phyloP scores from a whole-genome alignment of 1,139 yeast genomes.

The Yarrowia galli region DNA sequence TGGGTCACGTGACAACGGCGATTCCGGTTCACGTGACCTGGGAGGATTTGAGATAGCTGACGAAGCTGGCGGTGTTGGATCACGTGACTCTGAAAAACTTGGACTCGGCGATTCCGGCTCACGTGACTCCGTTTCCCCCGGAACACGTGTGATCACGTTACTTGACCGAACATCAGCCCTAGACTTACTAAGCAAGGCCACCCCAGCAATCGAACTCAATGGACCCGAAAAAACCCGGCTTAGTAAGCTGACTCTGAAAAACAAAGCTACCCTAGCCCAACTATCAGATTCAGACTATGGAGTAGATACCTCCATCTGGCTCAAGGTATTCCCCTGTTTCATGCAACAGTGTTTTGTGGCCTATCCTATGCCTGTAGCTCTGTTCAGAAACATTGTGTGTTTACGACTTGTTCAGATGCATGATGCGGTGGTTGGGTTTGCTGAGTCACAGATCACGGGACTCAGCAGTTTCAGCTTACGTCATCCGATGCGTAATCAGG shows the following conservation, averaged over 20 bases:
- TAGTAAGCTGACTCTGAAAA: slow-evolving; percentile 64
- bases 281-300: slow-evolving; percentile 93
- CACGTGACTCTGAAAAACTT: too few species aligned
- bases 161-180: slow-evolving; percentile 74
- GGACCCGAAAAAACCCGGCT: slow-evolving; percentile 81
- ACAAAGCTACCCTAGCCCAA: slow-evolving; percentile 65
- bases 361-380: slow-evolving; percentile 93
- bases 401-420: slow-evolving; percentile 88
- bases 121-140: too few species aligned
- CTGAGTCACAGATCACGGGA: slow-evolving; percentile 52
- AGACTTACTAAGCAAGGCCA: slow-evolving; percentile 59
- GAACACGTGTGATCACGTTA: slow-evolving; percentile 79
- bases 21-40: too few species aligned
- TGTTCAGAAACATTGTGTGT: slow-evolving; percentile 92
- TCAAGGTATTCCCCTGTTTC: slow-evolving; percentile 80
- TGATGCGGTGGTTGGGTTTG: slow-evolving; percentile 71
- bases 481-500: slow-evolving; percentile 57
- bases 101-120: too few species aligned
- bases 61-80: too few species aligned
- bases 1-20: too few species aligned
- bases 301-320: slow-evolving; percentile 95
- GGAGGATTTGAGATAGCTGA: too few species aligned
- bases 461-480: slow-evolving; percentile 44
- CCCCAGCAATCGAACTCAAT: slow-evolving; percentile 69
- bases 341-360: slow-evolving; percentile 74